phyloP scores from a whole-genome alignment of 1,139 yeast genomes.

The Pichia sp. region DNA sequence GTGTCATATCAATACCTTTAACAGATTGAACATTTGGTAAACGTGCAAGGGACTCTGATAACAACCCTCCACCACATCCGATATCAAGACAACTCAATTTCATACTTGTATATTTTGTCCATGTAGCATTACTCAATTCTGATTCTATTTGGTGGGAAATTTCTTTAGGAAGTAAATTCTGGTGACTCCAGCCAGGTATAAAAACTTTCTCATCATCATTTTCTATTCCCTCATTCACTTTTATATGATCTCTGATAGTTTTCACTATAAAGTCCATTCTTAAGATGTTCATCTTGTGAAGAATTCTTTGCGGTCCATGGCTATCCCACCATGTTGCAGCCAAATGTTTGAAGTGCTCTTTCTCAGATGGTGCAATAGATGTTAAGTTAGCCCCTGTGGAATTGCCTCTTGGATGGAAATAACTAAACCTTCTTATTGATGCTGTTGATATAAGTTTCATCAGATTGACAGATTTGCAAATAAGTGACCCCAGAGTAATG shows the following conservation, averaged over 20 bases:
- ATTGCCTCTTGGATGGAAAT: background rate
- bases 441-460: too few species aligned
- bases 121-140: conserved; percentile 42
- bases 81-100: conserved; percentile 63
- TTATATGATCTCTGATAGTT: conserved; percentile 43
- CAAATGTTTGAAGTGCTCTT: conserved; percentile 71
- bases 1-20: conserved; percentile 77
- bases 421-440: background rate
- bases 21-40: conserved; percentile 56
- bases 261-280: conserved; percentile 79
- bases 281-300: conserved; percentile 88
- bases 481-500: too few species aligned
- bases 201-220: conserved; percentile 48
- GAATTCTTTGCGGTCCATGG: conserved; percentile 82
- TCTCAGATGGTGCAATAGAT: conserved; percentile 39
- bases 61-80: conserved; percentile 97
- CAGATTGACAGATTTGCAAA: too few species aligned
- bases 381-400: conserved; percentile 24
- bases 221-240: conserved; percentile 35
- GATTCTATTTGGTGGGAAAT: conserved; percentile 40
- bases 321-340: conserved; percentile 98
- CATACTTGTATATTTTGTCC: conserved; percentile 31
- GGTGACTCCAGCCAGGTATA: conserved; percentile 71
- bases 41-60: conserved; percentile 82
- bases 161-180: conserved; percentile 50